Evolutionary conservation across 805 yeast species (phyloP), one percentile per base, ranked within the genome.

Genomic region (Schizosaccharomyces japonicus): DNA sequence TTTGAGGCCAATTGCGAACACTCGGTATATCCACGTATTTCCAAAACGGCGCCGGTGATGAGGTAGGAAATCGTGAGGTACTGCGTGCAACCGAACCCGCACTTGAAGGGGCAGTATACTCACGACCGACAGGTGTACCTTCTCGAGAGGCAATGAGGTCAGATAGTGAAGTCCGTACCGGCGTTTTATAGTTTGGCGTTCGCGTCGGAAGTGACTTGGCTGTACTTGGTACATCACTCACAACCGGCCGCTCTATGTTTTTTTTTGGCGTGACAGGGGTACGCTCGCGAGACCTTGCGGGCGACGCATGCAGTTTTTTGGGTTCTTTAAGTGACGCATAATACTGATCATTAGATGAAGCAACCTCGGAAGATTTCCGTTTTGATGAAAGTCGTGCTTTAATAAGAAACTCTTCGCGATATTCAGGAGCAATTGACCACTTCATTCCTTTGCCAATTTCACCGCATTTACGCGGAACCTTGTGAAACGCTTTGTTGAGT

Each of bases 401-500:
- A 8, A 21, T 30, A 27, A 42, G 19, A 42, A 28, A 85, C 53
- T 90, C 98, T 42, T 76, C 76, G 56, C 79, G 77, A 60, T 80
- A 87, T 45, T 76, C 66, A 36, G 82, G 90, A 52, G 84, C 75
- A 50, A 90, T 85, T 64, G 84, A 92, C 99, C 99, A 90, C 63
- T 90, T 90, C 93, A 90, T 87, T 53, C 98, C 96, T 62, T 90
- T 90, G 15, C 99, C 98, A 0, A 96, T 95, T 64, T 90, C 96
- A 60, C 83, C 79, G 28, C 94, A 85, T 58, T 80, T 73, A 57
- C 99, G 71, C 36, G 96, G 95, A 21, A 87, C 95, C 63, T 90
- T 90, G 57, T 87, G 96, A 64, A 90, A 90, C 13, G 98, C 96
- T 66, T 87, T 90, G 63, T 90, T 90, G 50, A 90, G 67, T 2